Base-by-base conservation (phyloP, 2,329 filamentous ascomycete species). In the Fusarium tupiense region DNA sequence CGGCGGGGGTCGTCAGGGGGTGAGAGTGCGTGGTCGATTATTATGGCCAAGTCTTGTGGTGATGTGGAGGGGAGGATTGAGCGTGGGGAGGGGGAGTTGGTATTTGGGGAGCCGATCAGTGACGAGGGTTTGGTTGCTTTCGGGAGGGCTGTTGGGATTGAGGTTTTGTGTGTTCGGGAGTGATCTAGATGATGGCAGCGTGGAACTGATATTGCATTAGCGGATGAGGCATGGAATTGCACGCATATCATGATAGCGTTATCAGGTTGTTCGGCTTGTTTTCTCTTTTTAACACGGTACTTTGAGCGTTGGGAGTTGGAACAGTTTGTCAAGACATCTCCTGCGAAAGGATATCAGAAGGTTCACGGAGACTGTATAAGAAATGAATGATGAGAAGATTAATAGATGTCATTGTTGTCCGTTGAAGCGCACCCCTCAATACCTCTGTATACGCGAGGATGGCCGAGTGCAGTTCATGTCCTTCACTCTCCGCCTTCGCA, bases 231-330 rank as follows among this genome's bases (percentile, higher is more conserved):
- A 22, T 22, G 13, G 10, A 4, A 22, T 35, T 7, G 3, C 13
- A 5, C 4, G 5, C 5, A 16, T 35, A 1, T 40, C 37, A 2
- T 4, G 12, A 22, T 20, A 26, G 3, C 3, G 10, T 10, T 22
- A 7, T 19, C 5, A 9, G n/a, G 2, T 6, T 16, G 1, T 26
- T 26, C 3, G 4, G 10, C 12, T 26, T 10, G 9, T 14, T 1
- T 5, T 26, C 14, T 12, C 10, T 11, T 58, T 41, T 22, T 3
- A 10, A 19, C 5, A 13, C 0, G 13, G 10, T 10, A 10, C 24
- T 26, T 5, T 35, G 7, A 44, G 31, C 29, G 0, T 33, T n/a
- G 40, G 1, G 13, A n/a, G 40, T 26, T 58, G 11, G 13, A 14
- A 7, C 31, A 58, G 3, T 26, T 17, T 49, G 22, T 57, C 38